phyloP scores from a whole-genome alignment of 164 flowering plant genomes.

The Echeveria elegans region DNA sequence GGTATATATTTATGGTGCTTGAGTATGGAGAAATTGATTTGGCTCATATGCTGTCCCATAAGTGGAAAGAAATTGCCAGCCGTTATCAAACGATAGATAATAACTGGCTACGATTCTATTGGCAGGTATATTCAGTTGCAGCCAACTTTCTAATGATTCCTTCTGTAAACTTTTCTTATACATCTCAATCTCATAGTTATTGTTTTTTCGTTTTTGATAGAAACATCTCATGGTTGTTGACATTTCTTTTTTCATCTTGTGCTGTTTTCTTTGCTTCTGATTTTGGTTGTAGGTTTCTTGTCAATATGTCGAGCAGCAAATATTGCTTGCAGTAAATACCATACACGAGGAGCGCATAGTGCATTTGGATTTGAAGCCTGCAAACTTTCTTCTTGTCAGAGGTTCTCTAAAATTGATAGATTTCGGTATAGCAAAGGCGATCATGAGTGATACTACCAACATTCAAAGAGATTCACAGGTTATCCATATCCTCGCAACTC shows the following conservation, averaged over 20 bases:
- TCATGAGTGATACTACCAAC: conserved; percentile 94
- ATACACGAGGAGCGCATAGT: conserved; percentile 98
- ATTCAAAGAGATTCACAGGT: conserved; percentile 99
- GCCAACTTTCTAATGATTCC: too few species aligned
- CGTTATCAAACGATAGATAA: conserved; percentile 20
- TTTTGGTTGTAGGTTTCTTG: too few species aligned
- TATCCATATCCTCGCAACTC: neutral
- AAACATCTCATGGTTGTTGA: too few species aligned
- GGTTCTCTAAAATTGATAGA: conserved; percentile 93
- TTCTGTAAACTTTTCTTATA: neutral
- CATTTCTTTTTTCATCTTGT: neutral
- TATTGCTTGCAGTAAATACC: conserved; percentile 89
- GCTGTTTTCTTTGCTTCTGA: too few species aligned
- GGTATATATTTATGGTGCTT: conserved; percentile 87
- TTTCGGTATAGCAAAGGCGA: conserved; percentile 98
- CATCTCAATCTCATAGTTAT: neutral
- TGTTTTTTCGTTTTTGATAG: neutral
- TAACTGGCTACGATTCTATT: conserved; percentile 97
- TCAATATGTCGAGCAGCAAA: conserved; percentile 56
- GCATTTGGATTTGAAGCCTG: conserved; percentile 98
- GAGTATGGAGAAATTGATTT: conserved; percentile 98
- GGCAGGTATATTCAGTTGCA: conserved; percentile 56
- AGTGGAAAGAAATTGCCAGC: conserved; percentile 77
- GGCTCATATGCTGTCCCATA: conserved; percentile 94
- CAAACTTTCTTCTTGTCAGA: conserved; percentile 93